These are phyloP conservation scores for Pelargonium myrrhifolium DNA, from an alignment of 441 rosid genomes.

Conservation along the genomic window DNA sequence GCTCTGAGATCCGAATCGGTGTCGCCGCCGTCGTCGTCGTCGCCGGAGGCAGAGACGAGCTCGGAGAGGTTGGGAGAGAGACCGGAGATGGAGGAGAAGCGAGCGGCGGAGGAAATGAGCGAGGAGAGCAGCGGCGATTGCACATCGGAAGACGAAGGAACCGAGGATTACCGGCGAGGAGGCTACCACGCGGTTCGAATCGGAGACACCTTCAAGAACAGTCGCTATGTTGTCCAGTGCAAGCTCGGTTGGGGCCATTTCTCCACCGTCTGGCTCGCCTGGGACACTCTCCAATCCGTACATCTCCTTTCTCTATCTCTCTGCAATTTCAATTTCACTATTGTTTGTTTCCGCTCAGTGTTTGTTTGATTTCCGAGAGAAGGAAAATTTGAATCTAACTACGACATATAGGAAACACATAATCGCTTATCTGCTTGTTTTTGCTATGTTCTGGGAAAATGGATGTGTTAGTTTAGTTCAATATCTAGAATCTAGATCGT, in stretches of 20 bases:
- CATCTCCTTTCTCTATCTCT: not conserved
- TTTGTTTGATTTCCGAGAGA: too few species aligned
- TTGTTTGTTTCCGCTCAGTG: too few species aligned
- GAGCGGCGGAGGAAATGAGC: conserved; percentile 34
- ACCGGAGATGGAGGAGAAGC: not conserved
- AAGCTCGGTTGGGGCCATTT: conserved; percentile 86
- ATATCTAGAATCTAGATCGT: too few species aligned
- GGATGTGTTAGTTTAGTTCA: too few species aligned
- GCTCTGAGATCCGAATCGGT: not conserved
- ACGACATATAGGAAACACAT: too few species aligned
- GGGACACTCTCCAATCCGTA: conserved; percentile 53
- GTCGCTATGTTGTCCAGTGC: conserved; percentile 51
- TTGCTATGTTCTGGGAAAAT: too few species aligned
- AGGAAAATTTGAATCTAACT: too few species aligned
- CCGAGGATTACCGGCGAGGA: conserved; percentile 64
- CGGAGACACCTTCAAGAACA: conserved; percentile 61
- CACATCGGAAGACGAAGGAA: conserved; percentile 68
- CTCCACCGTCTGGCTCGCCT: conserved; percentile 79
- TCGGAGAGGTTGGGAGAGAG: not conserved
- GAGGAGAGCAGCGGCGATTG: conserved; percentile 42
- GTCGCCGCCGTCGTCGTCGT: not conserved
- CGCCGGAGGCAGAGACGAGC: not conserved
- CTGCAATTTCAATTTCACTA: too few species aligned
- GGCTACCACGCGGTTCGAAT: conserved; percentile 61
- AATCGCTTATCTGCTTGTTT: too few species aligned